Base-by-base conservation (phyloP, 768 basidiomycete genomes). In the Goffeauzyma gilvescens region DNA sequence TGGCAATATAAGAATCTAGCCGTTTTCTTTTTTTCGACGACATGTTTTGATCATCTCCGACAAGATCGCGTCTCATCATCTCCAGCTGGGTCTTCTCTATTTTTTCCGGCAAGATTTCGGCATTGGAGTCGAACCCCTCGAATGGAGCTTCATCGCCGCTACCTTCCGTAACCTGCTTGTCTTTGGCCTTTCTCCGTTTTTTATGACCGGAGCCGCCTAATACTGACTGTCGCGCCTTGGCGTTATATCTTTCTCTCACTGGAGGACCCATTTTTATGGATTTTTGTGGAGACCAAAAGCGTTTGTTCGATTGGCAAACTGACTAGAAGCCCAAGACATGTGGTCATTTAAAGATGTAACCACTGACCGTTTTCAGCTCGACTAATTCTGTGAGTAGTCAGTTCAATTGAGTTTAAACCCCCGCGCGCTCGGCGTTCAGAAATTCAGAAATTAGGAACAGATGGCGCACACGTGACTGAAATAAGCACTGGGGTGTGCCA, bases 1-100 rank as follows among this genome's bases (percentile, higher is more conserved):
- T 63, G 32, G 84, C 85, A 54, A 95, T 87, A 55, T 86, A 96
- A 50, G 83, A 83, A 50, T 95, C 89, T 4, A 96, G 66, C 40
- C 83, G 68, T 60, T 81, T 87, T 67, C 75, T 78, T 67, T 84
- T 89, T 68, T 87, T 87, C 44, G 67, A 73, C 32, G 73, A 79
- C 69, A 82, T 76, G 57, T 79, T 81, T 3, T 72, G 74, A 33
- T 79, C 72, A 7, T 39, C 36, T 23, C 32, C 28, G 8, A 33
- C 32, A 15, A 45, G 37, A 31, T 45, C 38, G 7, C 26, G 20
- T 21, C 44, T 28, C 44, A 45, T 39, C 14, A 32, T 24, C 24
- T 39, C n/a, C 48, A 81, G 51, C 55, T 66, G 73, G 53, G 74
- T 75, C 32, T 78, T 75, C 25, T 59, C 59, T 32, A 71, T 78